These are phyloP conservation scores for Leucosporidium creatinivorum DNA, from an alignment of 768 basidiomycete genomes.

Conservation along the genomic window DNA sequence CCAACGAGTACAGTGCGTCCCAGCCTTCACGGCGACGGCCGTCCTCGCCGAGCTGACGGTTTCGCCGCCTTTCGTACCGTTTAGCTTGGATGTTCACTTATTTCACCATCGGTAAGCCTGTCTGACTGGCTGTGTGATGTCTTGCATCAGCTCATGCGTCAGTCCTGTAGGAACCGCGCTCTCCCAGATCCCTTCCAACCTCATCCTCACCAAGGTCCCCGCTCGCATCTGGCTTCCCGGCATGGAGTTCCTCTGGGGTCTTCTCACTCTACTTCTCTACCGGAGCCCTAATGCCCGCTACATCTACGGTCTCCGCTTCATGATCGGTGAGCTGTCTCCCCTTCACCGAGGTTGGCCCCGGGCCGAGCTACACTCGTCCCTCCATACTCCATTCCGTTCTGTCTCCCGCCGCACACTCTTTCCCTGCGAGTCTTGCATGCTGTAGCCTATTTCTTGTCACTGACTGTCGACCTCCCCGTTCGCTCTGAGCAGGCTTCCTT, in stretches of 20 bases:
- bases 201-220: neutral
- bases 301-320: neutral
- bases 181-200: neutral
- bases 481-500: neutral
- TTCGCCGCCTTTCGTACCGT: neutral
- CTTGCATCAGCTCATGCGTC: no score
- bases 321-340: neutral
- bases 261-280: neutral
- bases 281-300: neutral
- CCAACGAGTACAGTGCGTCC: no score
- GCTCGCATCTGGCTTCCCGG: neutral
- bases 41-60: neutral
- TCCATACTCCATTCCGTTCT: no score
- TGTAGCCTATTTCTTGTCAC: no score
- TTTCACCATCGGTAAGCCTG: neutral
- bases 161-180: neutral
- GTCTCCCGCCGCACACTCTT: no score
- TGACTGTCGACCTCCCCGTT: no score
- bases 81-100: neutral
- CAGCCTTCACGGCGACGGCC: neutral
- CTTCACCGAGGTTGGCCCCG: no score
- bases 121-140: no score
- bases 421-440: no score
- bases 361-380: no score
- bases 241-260: neutral